Percentiles rank a stretch among this genome's conserved stretches.
phyloP scores from a whole-genome alignment of 164 flowering plant genomes.

The Euptelea pleiosperma region DNA sequence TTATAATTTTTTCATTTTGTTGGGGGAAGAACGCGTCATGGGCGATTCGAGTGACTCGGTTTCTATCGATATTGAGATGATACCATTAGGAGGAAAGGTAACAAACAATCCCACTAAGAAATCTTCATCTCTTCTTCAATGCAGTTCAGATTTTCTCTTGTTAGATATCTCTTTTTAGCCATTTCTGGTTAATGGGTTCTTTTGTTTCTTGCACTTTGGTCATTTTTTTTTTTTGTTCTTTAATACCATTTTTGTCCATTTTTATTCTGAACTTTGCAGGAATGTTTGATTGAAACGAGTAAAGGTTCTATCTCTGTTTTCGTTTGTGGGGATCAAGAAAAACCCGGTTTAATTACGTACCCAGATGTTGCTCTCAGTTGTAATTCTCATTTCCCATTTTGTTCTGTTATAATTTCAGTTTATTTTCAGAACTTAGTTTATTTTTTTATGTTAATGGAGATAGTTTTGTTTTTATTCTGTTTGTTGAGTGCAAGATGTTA shows the following conservation, averaged over 20 bases:
- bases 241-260: not conserved
- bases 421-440: slow-evolving; percentile 4
- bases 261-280: slow-evolving; percentile 34
- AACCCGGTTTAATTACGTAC: slow-evolving; percentile 65
- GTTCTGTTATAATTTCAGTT: not conserved
- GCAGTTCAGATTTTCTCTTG: slow-evolving; percentile 5
- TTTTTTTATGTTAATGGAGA: not conserved
- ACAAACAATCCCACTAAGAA: not conserved
- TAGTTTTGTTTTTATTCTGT: not conserved
- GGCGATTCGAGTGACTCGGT: slow-evolving; percentile 57
- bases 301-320: slow-evolving; percentile 56
- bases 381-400: slow-evolving; percentile 25
- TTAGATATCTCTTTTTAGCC: not conserved
- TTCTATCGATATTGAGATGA: slow-evolving; percentile 48
- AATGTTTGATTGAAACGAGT: slow-evolving; percentile 50
- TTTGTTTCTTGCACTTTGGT: not conserved
- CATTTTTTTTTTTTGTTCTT: not conserved
- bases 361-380: slow-evolving; percentile 74
- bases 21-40: slow-evolving; percentile 32
- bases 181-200: slow-evolving; percentile 8
- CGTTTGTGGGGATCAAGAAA: slow-evolving; percentile 66
- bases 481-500: too few relatives aligned
- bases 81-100: slow-evolving; percentile 57
- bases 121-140: slow-evolving; percentile 10
- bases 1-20: slow-evolving; percentile 1